Base-by-base conservation (phyloP, 768 basidiomycete species). In the Phaeolepiota aurea region DNA sequence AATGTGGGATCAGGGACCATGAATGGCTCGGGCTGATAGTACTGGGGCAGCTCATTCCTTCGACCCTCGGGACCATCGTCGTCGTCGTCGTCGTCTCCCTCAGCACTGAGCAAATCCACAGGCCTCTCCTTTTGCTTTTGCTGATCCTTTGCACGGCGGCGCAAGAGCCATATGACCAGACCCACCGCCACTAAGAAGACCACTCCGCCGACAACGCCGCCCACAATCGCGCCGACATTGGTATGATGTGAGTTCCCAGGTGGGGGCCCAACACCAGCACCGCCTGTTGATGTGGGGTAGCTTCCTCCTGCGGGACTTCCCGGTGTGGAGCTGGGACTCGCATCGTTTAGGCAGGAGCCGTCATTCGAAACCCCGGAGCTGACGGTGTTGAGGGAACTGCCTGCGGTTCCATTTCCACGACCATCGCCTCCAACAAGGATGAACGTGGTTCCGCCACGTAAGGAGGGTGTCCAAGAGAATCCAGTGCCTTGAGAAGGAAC, bases 1-100 rank as follows among this genome's bases (percentile, higher is more conserved):
- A 64, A 50, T 0, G 77, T 76, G 10, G 82, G 78, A 33, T 79
- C 79, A 0, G 82, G 71, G 3, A 84, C 70, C 39, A 83, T 71
- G 62, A 79, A 88, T 2, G 87, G 87, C 47, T 87, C 81, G 0
- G 86, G 85, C 21, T 70, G 72, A 53, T 85, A 82, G 57, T 77
- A 84, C 42, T 85, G 72, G 3, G 82, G 83, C 5, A 79, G 72
- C 30, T 78, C 73, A 35, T 69, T 69, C 19, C 61, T 51, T 20
- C 59, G 13, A 41, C 32, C 19, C 36, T 30, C 40, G 12, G 28
- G 20, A n/a, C n/a, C n/a, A 10, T 20, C 22, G 45, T 39, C 53
- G 46, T 61, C 59, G 10, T 66, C 64, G 23, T 66, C 71, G 32
- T 76, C 76, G 19, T 75, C 79, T 1, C 77, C 75, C 34, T 77